A percentile compares a stretch with the other conserved stretches of the same genome.
Conservation (phyloP, 768 basidiomycete genomes). For the Rhodotorula diobovata region DNA sequence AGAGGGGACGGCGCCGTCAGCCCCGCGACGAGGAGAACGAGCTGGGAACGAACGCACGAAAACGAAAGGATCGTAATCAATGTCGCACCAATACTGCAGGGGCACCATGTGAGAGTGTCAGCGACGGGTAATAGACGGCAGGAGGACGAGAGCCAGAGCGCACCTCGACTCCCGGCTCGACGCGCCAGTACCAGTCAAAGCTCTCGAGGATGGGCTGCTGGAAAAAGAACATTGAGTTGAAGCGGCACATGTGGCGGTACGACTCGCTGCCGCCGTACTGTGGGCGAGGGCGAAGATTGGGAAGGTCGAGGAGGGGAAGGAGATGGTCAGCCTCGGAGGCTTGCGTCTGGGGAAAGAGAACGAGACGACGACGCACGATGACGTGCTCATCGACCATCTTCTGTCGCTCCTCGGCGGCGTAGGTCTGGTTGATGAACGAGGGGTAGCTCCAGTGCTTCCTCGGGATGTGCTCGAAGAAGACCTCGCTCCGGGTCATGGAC, state of each 20-base stretch:
- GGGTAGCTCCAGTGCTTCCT: conserved; percentile 71
- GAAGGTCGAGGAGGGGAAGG: background rate
- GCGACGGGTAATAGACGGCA: no score
- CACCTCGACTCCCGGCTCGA: conserved; percentile 54
- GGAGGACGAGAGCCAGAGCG: background rate
- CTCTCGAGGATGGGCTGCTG: conserved; percentile 67
- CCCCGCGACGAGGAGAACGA: background rate
- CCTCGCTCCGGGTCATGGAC: conserved; percentile 37
- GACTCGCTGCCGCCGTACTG: conserved; percentile 39
- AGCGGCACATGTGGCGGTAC: conserved; percentile 47
- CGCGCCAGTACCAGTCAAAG: conserved; percentile 85
- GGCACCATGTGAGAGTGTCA: background rate
- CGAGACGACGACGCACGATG: conserved; percentile 47
- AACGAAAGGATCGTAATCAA: conserved; percentile 51
- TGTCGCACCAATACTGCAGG: conserved; percentile 64
- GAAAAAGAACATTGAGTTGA: conserved; percentile 64
- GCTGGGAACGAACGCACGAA: conserved; percentile 9
- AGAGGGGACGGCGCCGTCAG: background rate
- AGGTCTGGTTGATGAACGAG: conserved; percentile 68
- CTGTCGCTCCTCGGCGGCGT: conserved; percentile 57
- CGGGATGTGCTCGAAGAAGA: conserved; percentile 51
- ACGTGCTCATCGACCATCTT: conserved; percentile 61
- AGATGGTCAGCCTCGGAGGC: background rate
- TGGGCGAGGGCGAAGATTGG: background rate
- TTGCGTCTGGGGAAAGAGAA: background rate